Evolutionary conservation across 352 stramenopile genomes (phyloP), one percentile per base, ranked within the genome.

Genomic region (Globisporangium acanthophoron): DNA sequence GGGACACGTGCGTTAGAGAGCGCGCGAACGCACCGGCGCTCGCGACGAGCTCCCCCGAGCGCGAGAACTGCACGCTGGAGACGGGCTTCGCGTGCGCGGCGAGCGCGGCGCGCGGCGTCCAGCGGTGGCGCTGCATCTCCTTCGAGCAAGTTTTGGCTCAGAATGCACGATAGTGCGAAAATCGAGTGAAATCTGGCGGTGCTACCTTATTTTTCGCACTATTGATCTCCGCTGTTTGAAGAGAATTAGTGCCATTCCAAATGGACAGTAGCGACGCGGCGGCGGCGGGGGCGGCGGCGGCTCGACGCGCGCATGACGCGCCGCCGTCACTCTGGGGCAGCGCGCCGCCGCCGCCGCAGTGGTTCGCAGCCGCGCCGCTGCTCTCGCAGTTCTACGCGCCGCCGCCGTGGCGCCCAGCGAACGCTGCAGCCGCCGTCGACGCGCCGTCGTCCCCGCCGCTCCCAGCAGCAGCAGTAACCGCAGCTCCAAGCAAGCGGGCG

Each of bases 61-160:
- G 61, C 2, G 82, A 80, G 71, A 95, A 93, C 46, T 77, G 76
- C 61, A 90, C 69, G 58, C 74, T 89, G 31, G 85, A 93, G 49
- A 95, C 79, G 43, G 83, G 70, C 57, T 88, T 89, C 12, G 65
- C 56, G 63, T 95, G 85, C 35, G 71, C 77, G 20, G 67, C 62
- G 20, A 66, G 48, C 54, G 61, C 33, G 6, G 31, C 40, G 15
- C 54, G 54, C 43, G 13, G 15, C 41, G 45, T 50, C 59, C 59
- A 65, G 35, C 39, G 50, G 24, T 11, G 20, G 6, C 13, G 18
- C 43, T 48, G 7, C 18, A 31, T 2, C 11, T 27, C 12, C 44
- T 15, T 16, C 5, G 27, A 6, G 43, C 11, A 6, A 5, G 16
- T 12, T 27, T n/a, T 15, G 11, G 8, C 5, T 46, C 3, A 47